Base-by-base conservation (phyloP, 176 grass and related monocot species). In the Cenchrus purpureus region DNA sequence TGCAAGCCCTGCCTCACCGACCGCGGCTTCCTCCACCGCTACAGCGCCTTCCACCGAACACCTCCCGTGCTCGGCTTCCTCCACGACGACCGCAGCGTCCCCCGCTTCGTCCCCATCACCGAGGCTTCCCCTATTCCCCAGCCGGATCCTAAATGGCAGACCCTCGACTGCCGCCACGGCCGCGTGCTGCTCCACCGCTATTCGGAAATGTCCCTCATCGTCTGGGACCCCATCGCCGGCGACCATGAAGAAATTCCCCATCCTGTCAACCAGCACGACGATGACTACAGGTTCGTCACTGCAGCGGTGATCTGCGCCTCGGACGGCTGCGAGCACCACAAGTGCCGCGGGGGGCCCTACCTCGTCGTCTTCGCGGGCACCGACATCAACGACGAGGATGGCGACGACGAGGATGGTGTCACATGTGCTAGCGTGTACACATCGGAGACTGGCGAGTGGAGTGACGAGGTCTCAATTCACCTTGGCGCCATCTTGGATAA, bases 141-240 rank as follows among this genome's bases (percentile, higher is more conserved):
- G 71, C 71, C 12, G 17, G 8, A 17, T 9, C n/a, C 10, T 2
- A 57, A 8, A 6, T 57, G 55, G 5, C 1, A 6, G 17, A 17
- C 20, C 10, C 63, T 85, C 15, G 83, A 78, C 28, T 31, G 63
- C 64, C 83, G 83, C 52, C 83, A 70, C 37, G 73, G 72, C 61
- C 63, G 74, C 16, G 83, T 43, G 1, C 62, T 68, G 37, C 17
- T 77, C 34, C n/a, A 31, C 37, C 0, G 1, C 56, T n/a, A 0
- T 7, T 25, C 71, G 2, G 17, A 29, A 9, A 40, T 19, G 14
- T 7, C 3, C 61, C 51, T 56, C 1, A 7, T 20, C 37, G 49
- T 74, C 48, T 74, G 71, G 71, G 71, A 74, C 3, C 71, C 71
- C n/a, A 17, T 32, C 29, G 29, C 49, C 50, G 49, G 49, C 12